phyloP scores from a whole-genome alignment of 192 early-diverging fungal genomes.

The Coemansia sp. region DNA sequence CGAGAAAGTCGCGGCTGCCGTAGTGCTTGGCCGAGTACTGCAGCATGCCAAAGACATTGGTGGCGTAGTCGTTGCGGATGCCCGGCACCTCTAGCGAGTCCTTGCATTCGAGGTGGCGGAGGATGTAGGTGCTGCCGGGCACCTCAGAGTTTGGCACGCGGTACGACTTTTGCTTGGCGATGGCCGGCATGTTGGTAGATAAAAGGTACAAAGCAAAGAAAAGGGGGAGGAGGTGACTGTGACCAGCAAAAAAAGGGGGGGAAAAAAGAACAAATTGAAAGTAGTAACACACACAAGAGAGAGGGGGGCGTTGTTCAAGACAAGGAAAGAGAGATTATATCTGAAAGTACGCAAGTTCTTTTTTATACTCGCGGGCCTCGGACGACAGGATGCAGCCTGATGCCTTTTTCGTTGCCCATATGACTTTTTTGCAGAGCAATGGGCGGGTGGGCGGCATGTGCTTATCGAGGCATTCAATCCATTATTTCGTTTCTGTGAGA shows the following conservation, averaged over 20 bases:
- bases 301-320: not conserved
- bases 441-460: not conserved
- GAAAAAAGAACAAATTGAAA: not conserved
- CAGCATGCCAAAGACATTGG: constrained; percentile 46
- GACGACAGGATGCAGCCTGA: not conserved
- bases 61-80: constrained; percentile 21
- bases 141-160: constrained; percentile 50
- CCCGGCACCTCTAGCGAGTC: constrained; percentile 29
- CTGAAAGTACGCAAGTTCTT: not conserved
- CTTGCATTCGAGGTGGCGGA: constrained; percentile 42
- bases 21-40: constrained; percentile 55
- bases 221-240: not conserved
- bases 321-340: not conserved
- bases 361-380: not conserved
- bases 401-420: not conserved
- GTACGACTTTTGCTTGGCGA: constrained; percentile 39
- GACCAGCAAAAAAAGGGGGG: not conserved
- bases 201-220: not conserved
- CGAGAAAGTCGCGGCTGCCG: constrained; percentile 61
- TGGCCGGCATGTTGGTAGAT: constrained; percentile 7
- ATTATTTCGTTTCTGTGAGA: not conserved
- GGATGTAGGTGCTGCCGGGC: constrained; percentile 42
- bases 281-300: constrained; percentile 1
- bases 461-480: not conserved
- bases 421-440: not conserved